Evolutionary conservation across 495 filamentous ascomycete species (phyloP).

Genomic region (Penicillium cinerascens): DNA sequence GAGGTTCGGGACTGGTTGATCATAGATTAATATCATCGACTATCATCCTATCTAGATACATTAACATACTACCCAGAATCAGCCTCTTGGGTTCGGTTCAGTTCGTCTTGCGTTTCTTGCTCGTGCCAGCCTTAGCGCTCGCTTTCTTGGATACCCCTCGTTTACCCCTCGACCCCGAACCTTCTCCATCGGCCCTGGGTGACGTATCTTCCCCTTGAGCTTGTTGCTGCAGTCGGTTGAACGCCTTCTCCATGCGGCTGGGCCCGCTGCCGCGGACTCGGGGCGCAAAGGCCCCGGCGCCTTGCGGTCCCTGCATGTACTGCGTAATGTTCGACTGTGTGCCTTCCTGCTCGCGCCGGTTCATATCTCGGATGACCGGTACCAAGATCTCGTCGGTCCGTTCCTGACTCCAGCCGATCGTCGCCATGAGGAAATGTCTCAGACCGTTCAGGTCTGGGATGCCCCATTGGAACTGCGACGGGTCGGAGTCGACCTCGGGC

Average conservation of each 20-base stretch:
- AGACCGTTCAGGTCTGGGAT: slow-evolving; percentile 87
- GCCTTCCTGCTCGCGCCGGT: slow-evolving; percentile 76
- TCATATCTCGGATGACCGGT: slow-evolving; percentile 93
- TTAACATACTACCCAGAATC: neutral
- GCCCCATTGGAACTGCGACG: slow-evolving; percentile 87
- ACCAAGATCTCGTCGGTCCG: slow-evolving; percentile 92
- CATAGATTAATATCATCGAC: neutral
- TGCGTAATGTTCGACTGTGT: slow-evolving; percentile 96
- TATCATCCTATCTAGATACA: neutral
- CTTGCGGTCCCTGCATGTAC: slow-evolving; percentile 67
- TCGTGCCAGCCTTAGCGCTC: neutral
- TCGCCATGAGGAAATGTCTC: slow-evolving; percentile 83
- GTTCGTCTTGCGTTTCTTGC: neutral
- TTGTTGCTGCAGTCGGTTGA: slow-evolving; percentile 60
- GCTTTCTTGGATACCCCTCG: neutral
- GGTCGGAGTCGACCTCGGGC: slow-evolving; percentile 77
- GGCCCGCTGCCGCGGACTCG: slow-evolving; percentile 56
- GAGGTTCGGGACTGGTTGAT: neutral
- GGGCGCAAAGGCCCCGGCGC: slow-evolving; percentile 74
- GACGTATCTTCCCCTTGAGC: slow-evolving; percentile 32
- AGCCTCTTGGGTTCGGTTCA: neutral
- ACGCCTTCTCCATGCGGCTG: slow-evolving; percentile 79
- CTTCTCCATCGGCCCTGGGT: neutral
- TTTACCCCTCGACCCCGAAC: neutral
- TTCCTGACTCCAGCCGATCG: slow-evolving; percentile 87